These are phyloP conservation scores for Rhodotorula sp. DNA, from an alignment of 1,284 basidiomycete genomes.

Conservation along the genomic window DNA sequence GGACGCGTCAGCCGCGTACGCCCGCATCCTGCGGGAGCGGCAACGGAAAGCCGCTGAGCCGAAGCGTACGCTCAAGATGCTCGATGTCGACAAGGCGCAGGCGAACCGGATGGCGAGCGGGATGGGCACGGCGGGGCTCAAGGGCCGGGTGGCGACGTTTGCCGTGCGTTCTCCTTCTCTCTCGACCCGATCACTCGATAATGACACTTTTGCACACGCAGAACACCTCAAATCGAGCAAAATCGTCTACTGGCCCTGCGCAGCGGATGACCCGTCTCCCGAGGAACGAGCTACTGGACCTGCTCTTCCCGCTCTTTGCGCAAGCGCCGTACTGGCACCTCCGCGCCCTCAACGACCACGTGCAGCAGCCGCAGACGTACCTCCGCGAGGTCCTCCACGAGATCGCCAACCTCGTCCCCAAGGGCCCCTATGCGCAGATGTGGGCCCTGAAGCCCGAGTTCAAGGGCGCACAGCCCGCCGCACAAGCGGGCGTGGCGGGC, in stretches of 20 bases:
- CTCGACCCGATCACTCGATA: not conserved
- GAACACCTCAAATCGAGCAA: slow-evolving; percentile 28
- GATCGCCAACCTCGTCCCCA: slow-evolving; percentile 77
- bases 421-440: slow-evolving; percentile 62
- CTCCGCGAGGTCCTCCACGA: slow-evolving; percentile 82
- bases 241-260: slow-evolving; percentile 47
- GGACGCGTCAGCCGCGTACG: slow-evolving; percentile 50
- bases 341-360: slow-evolving; percentile 66
- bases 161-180: slow-evolving; percentile 33
- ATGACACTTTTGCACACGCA: slow-evolving; percentile 3
- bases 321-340: slow-evolving; percentile 81
- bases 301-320: slow-evolving; percentile 77
- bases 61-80: slow-evolving; percentile 51
- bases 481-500: not conserved
- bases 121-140: slow-evolving; percentile 32
- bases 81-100: slow-evolving; percentile 50
- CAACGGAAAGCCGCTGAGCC: slow-evolving; percentile 51
- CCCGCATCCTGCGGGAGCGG: slow-evolving; percentile 51
- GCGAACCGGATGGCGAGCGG: slow-evolving; percentile 50
- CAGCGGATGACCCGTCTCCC: slow-evolving; percentile 82
- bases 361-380: slow-evolving; percentile 88
- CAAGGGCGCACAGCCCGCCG: slow-evolving; percentile 6
- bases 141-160: slow-evolving; percentile 44
- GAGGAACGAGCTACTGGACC: slow-evolving; percentile 81
- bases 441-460: slow-evolving; percentile 43